These are phyloP conservation scores for Schizochytrium sp. DNA, from an alignment of 108 stramenopile genomes.

Conservation along the genomic window DNA sequence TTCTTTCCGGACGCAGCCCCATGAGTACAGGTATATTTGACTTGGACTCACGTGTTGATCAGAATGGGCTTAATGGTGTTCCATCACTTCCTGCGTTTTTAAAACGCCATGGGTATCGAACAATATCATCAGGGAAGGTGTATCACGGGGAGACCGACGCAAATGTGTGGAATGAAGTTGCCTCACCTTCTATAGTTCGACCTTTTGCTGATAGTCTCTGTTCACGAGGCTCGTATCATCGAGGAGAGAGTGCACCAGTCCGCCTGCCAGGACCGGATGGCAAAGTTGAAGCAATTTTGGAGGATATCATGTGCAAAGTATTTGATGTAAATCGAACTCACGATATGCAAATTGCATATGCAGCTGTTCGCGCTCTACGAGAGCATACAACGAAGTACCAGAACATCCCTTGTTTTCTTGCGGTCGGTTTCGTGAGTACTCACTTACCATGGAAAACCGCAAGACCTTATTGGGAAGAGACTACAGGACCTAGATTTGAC, in stretches of 20 bases:
- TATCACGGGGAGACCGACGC: slow-evolving; percentile 54
- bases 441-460: slow-evolving; percentile 46
- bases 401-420: background rate
- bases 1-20: slow-evolving; percentile 16
- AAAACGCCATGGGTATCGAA: background rate
- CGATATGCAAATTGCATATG: background rate
- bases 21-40: slow-evolving; percentile 13
- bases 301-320: slow-evolving; percentile 46
- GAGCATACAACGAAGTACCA: background rate
- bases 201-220: background rate
- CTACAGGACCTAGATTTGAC: background rate
- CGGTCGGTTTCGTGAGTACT: slow-evolving; percentile 37
- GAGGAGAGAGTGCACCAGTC: background rate
- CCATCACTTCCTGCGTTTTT: background rate
- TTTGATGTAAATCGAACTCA: background rate
- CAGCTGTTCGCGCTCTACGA: background rate
- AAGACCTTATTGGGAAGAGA: background rate
- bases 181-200: background rate
- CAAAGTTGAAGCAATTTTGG: background rate
- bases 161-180: background rate
- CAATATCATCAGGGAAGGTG: background rate
- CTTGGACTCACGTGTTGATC: background rate
- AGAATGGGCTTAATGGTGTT: background rate
- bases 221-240: background rate
- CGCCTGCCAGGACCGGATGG: background rate